Percentiles rank a stretch among this genome's conserved stretches.
phyloP scores from a whole-genome alignment of 352 stramenopile genomes.

The Aphanomyces stellatus region DNA sequence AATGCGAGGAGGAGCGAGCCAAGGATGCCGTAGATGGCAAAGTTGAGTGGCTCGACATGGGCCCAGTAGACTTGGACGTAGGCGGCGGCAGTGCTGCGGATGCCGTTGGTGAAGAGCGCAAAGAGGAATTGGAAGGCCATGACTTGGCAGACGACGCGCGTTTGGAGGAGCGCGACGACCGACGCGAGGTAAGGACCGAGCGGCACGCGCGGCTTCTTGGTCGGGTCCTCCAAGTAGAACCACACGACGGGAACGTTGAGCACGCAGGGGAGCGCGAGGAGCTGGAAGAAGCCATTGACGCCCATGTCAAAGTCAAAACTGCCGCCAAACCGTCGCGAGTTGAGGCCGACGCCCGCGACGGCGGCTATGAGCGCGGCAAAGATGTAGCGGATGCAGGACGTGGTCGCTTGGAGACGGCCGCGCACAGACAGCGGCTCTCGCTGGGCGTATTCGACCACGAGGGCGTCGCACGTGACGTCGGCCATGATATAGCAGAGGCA shows the following conservation, averaged over 20 bases:
- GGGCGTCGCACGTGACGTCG: neutral
- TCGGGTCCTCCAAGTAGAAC: neutral
- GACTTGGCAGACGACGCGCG: slow-evolving; percentile 2
- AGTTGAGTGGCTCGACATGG: slow-evolving; percentile 25
- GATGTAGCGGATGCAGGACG: neutral
- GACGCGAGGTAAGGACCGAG: neutral
- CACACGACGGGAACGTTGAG: neutral
- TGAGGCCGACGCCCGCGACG: neutral
- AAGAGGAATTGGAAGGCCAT: slow-evolving; percentile 2
- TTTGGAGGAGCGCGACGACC: neutral
- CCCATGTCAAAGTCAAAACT: neutral
- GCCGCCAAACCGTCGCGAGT: neutral
- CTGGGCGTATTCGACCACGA: slow-evolving; percentile 5
- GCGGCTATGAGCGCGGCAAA: neutral
- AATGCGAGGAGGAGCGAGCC: neutral
- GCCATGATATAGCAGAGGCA: slow-evolving; percentile 3
- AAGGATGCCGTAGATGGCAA: neutral
- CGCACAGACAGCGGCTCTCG: neutral
- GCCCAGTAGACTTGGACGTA: slow-evolving; percentile 52
- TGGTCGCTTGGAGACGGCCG: slow-evolving; percentile 1
- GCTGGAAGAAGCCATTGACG: neutral
- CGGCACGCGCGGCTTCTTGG: neutral
- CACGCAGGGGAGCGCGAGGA: neutral
- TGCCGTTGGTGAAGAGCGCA: neutral
- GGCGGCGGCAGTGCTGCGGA: slow-evolving; percentile 33